Conservation (phyloP, 495 filamentous ascomycete genomes). For the Talaromyces proteolyticus region DNA sequence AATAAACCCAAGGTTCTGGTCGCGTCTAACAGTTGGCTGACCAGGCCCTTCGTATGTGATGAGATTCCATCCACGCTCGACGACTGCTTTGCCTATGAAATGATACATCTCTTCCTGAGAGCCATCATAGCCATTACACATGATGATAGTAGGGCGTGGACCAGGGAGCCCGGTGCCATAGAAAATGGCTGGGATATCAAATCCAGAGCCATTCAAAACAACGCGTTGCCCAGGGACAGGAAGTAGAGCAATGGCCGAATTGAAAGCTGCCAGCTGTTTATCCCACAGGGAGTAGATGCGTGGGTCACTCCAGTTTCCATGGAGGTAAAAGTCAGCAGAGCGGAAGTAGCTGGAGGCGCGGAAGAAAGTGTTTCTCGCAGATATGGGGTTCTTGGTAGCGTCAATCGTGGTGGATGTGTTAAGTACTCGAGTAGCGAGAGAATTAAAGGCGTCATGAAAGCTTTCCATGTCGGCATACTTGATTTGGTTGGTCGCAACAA, state of each 20-base stretch:
- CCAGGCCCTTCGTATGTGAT: slow-evolving; percentile 47
- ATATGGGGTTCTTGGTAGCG: slow-evolving; percentile 12
- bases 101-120: slow-evolving; percentile 41
- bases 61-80: slow-evolving; percentile 40
- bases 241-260: slow-evolving; percentile 30
- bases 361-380: slow-evolving; percentile 27
- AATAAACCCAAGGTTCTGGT: slow-evolving; percentile 42
- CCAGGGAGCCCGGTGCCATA: slow-evolving; percentile 11
- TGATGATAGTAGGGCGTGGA: slow-evolving; percentile 25
- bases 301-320: slow-evolving; percentile 25
- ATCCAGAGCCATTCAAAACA: slow-evolving; percentile 20
- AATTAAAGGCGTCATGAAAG: slow-evolving; percentile 21
- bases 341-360: slow-evolving; percentile 36
- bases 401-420: neutral
- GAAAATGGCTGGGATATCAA: slow-evolving; percentile 24
- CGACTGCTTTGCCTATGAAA: slow-evolving; percentile 17
- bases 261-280: slow-evolving; percentile 41
- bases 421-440: slow-evolving; percentile 16
- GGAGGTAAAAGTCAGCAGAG: slow-evolving; percentile 35
- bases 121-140: slow-evolving; percentile 34
- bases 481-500: slow-evolving; percentile 24
- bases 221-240: slow-evolving; percentile 30
- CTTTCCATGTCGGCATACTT: slow-evolving; percentile 23
- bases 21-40: slow-evolving; percentile 34
- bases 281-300: slow-evolving; percentile 34